A percentile compares a stretch with the other conserved stretches of the same genome.
Conservation (phyloP, 2,329 filamentous ascomycete species). For the Acarospora socialis region DNA sequence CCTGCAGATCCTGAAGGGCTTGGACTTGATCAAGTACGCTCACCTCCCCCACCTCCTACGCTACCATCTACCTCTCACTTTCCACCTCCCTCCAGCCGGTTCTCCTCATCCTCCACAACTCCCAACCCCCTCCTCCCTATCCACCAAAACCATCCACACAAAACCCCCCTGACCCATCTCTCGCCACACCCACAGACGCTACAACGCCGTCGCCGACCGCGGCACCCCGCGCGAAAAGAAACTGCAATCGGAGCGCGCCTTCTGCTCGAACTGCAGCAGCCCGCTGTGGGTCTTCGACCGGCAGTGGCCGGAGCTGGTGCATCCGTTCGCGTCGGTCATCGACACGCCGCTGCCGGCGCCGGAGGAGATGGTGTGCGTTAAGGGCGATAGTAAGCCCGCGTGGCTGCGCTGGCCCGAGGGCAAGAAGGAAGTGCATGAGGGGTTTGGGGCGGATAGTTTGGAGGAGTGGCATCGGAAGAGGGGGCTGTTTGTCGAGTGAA, state of each 20-base stretch:
- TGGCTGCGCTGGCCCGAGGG: constrained; percentile 36
- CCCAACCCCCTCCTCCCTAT: too few species aligned
- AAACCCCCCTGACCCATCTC: too few species aligned
- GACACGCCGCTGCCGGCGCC: constrained; percentile 32
- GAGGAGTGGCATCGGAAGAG: constrained; percentile 34
- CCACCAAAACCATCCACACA: too few species aligned
- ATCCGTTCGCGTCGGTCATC: constrained; percentile 36
- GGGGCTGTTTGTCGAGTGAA: constrained; percentile 22
- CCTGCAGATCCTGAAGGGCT: constrained; percentile 28
- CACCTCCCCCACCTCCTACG: background rate
- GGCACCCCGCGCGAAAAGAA: constrained; percentile 25
- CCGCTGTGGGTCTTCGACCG: constrained; percentile 36
- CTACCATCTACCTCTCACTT: too few species aligned
- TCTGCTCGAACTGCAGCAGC: constrained; percentile 32
- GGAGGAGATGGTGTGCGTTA: constrained; percentile 34
- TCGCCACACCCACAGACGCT: too few species aligned
- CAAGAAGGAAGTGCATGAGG: constrained; percentile 28
- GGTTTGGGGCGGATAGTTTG: constrained; percentile 26
- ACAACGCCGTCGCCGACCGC: constrained; percentile 29
- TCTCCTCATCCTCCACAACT: too few species aligned
- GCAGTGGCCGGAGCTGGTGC: constrained; percentile 34
- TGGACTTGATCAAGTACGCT: constrained; percentile 30
- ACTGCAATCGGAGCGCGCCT: constrained; percentile 32
- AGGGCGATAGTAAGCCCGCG: constrained; percentile 29
- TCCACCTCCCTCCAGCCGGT: too few species aligned